phyloP scores from a whole-genome alignment of 2,329 filamentous ascomycete genomes.

The Apiospora koreana region DNA sequence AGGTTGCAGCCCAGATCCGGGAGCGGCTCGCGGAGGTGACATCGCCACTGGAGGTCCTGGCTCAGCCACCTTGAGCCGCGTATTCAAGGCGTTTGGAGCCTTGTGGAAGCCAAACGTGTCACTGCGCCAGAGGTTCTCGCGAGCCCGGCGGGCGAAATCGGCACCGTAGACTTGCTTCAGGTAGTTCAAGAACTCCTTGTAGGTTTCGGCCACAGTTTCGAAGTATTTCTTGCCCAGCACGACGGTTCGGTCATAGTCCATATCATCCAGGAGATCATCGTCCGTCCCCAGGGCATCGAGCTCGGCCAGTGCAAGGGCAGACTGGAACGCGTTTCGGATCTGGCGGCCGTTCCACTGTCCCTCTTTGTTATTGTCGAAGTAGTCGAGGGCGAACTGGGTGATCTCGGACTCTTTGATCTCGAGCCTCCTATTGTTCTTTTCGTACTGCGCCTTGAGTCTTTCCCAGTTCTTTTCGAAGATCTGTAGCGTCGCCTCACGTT shows the following conservation, averaged over 20 bases:
- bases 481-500: background rate
- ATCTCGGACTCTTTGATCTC: slow-evolving; percentile 6
- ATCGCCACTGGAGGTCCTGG: background rate
- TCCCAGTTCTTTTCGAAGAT: background rate
- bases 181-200: background rate
- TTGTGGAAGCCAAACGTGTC: background rate
- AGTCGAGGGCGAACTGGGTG: background rate
- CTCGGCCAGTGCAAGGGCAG: slow-evolving; percentile 13
- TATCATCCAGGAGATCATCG: background rate
- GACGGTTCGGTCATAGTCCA: background rate
- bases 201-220: background rate
- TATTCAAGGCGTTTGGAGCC: background rate
- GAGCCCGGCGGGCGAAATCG: background rate
- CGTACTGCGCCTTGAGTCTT: slow-evolving; percentile 20
- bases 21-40: background rate
- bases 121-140: slow-evolving; percentile 1
- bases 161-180: slow-evolving; percentile 1
- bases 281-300: background rate
- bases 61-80: background rate
- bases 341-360: slow-evolving; percentile 16
- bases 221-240: background rate
- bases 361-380: background rate
- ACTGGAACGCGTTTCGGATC: slow-evolving; percentile 17
- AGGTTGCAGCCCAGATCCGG: background rate
- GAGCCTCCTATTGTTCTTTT: background rate